Percentiles rank a stretch among this genome's conserved stretches.
These are phyloP conservation scores for Punctularia strigosozonata DNA, from an alignment of 768 basidiomycete species.

Conservation along the genomic window DNA sequence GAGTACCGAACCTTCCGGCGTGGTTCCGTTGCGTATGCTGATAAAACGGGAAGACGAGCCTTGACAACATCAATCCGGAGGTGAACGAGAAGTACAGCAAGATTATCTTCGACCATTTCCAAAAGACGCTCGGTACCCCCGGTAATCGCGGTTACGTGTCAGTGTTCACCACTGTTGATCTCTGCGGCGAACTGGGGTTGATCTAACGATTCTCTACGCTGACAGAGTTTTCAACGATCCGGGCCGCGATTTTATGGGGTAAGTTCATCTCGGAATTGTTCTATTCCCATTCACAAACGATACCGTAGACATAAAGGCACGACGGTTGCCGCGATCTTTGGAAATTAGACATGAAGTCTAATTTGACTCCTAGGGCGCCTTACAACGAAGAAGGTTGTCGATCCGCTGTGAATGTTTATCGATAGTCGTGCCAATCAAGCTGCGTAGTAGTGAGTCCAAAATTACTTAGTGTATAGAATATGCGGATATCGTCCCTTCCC, in stretches of 20 bases:
- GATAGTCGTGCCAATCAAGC: too few relatives aligned
- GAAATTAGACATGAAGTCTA: too few relatives aligned
- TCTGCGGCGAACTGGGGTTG: too few relatives aligned
- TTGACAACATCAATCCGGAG: conserved; percentile 41
- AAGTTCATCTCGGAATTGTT: not conserved
- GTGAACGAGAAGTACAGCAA: conserved; percentile 43
- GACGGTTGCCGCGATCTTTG: not conserved
- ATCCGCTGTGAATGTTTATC: too few relatives aligned
- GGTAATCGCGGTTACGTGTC: conserved; percentile 53
- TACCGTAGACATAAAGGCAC: not conserved
- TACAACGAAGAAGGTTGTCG: too few relatives aligned
- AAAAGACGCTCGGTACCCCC: conserved; percentile 36
- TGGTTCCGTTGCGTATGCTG: not conserved
- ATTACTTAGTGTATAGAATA: too few relatives aligned
- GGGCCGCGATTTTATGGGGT: conserved; percentile 14
- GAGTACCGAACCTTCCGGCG: conserved; percentile 15
- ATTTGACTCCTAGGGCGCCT: too few relatives aligned
- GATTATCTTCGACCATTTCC: conserved; percentile 40
- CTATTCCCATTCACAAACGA: not conserved
- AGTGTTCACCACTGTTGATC: conserved; percentile 5
- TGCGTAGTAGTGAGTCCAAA: too few relatives aligned
- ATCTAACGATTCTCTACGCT: not conserved
- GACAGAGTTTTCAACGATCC: conserved; percentile 16
- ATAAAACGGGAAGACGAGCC: conserved; percentile 44
- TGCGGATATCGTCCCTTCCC: too few relatives aligned